Evolutionary conservation across 1,284 basidiomycete species (phyloP).

Genomic region (Ceratorhiza oryzae-sativae): DNA sequence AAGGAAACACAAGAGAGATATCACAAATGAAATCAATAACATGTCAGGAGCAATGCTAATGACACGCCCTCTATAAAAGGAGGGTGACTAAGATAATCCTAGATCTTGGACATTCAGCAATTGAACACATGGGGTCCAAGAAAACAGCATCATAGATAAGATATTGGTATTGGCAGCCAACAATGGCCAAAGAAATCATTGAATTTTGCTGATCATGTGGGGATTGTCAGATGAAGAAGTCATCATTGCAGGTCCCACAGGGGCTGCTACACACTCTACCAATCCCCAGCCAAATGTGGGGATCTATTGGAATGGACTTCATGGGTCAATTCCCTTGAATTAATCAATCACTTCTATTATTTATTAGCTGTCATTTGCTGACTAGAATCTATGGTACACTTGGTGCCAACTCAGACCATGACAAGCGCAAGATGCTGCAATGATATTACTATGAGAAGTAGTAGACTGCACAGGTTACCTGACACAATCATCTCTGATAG

Average conservation of each 20-base stretch:
- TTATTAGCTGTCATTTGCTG: constrained; percentile 54
- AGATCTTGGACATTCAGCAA: too few relatives aligned
- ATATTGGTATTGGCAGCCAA: constrained; percentile 43
- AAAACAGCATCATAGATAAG: constrained; percentile 4
- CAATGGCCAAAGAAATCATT: constrained; percentile 36
- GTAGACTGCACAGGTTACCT: constrained; percentile 55
- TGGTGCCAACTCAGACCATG: constrained; percentile 49
- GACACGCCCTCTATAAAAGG: too few relatives aligned
- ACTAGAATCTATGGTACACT: constrained; percentile 52
- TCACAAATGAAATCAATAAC: too few relatives aligned
- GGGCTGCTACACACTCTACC: constrained; percentile 51
- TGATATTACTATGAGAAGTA: constrained; percentile 52
- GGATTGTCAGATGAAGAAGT: constrained; percentile 35
- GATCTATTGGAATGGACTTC: constrained; percentile 56
- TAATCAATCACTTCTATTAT: constrained; percentile 47
- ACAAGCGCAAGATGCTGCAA: constrained; percentile 53
- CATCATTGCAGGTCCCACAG: constrained; percentile 44
- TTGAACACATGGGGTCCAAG: too few relatives aligned
- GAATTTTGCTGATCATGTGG: constrained; percentile 41
- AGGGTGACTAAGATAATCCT: too few relatives aligned
- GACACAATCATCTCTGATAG: constrained; percentile 54
- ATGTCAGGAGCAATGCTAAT: too few relatives aligned
- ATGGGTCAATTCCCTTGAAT: constrained; percentile 54
- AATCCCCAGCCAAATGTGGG: constrained; percentile 50
- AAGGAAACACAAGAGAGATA: too few relatives aligned